Base-by-base conservation (phyloP, 441 rosid genomes). In the Populus hybrid region DNA sequence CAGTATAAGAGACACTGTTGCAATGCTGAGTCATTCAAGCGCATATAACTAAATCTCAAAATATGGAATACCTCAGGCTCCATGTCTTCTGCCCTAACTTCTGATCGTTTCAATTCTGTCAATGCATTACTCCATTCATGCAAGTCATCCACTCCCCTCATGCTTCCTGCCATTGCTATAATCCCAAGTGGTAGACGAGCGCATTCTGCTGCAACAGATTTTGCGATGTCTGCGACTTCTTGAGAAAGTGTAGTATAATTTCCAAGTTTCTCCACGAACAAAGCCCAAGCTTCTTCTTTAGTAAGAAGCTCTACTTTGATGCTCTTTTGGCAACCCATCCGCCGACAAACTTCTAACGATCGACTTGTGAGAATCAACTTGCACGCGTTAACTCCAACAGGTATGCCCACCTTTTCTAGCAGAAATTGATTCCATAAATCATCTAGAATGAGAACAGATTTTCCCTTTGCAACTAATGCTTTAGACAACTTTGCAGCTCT, bases 281-380 rank as follows among this genome's bases (percentile, higher is more conserved):
- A 36, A 34, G 24, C n/a, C 72, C 57, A 69, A 10, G 50, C 57
- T 36, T 69, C 84, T 59, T 6, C 5, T 9, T 30, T n/a, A 1
- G 40, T 50, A 24, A 81, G 71, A 9, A 66, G 69, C 10, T 72
- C 3, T 0, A 81, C 75, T 53, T 14, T 67, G 42, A 82, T 67
- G 11, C 21, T 35, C 26, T 57, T 4, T 12, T 35, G 12, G 61
- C 81, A 78, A 0, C 32, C 19, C 76, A 81, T 74, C 0, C 0
- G 40, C 3, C 16, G 2, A 4, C 74, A 75, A 5, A 78, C 66
- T 0, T 28, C 18, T 3, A 5, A 23, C 4, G 63, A 57, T 2
- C 81, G 76, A 11, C 68, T 74, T 0, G 84, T 75, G 7, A 78
- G 12, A 23, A 78, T 28, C 21, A 81, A 19, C 69, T 71, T 74